Evolutionary conservation across 805 yeast species (phyloP), one percentile per base, ranked within the genome.

Genomic region (Wickerhamiella sergipiensis): DNA sequence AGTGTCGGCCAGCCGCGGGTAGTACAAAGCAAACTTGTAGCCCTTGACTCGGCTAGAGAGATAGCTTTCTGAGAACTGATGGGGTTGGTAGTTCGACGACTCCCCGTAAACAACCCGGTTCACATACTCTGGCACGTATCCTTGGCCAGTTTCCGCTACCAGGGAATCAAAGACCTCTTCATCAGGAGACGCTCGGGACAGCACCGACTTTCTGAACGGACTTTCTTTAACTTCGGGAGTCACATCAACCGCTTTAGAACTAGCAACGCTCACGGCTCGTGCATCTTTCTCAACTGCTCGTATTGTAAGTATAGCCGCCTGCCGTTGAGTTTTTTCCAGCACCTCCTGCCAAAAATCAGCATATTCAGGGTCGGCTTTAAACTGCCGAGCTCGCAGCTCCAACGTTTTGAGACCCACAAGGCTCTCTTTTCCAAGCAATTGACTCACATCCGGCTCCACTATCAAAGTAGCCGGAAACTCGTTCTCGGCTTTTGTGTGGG

Each of bases 1-100:
- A 2, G 64, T 52, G 6, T 53, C 55, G 10, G 53, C 53, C 19
- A 69, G 50, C 21, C 60, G 61, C 1, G 70, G 71, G 47, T 67
- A 68, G 46, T 52, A 62, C 2, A 68, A 54, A 48, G 66, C 64
- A 55, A 68, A 68, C 44, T 55, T 57, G 53, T 68, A 68, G 3
- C 72, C 72, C 51, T 63, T 66, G 15, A 65, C 67, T 7, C 56
- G 50, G 49, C 63, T 69, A 43, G 62, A 62, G 55, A 54, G 58
- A 46, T 56, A 62, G 45, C 57, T 51, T 43, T 50, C 50, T 40
- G 45, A 59, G 48, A 53, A 55, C n/a, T 26, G 29, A 17, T 45
- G 39, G 7, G 38, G 22, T 19, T 45, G 49, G 23, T 51, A 51
- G 13, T 51, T 48, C 2, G 53, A 42, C 10, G 43, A 29, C 18